Evolutionary conservation across 345 rosid genomes (phyloP), one percentile per base, ranked within the genome.

Genomic region (Arabidopsis arenosa): DNA sequence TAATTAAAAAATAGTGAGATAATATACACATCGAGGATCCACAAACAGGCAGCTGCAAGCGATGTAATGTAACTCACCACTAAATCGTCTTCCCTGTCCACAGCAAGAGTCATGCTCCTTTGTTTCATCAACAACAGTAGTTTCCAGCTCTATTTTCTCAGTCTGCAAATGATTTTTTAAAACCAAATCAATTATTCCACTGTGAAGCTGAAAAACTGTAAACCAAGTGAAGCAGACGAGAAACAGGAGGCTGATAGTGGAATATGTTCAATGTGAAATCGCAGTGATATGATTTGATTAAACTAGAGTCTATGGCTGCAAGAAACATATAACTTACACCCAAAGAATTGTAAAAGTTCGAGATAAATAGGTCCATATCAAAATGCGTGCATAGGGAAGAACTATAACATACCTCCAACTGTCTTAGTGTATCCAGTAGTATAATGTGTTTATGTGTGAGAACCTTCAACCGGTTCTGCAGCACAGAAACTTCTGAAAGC

Each of bases 91-190:
- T 75, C 86, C 97, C 80, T 89, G 90, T 76, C 96, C 95, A 75
- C 97, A 85, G 72, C 80, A 94, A 59, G 96, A 94, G 17, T 90
- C 96, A 18, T 88, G 91, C 57, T 88, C 98, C 88, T 93, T 96
- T 14, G 97, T 96, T 84, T 96, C 99, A 73, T 96, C 98, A 68
- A 96, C 92, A 47, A 96, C 99, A 37, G 99, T 96, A 52, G 99
- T 78, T 81, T 96, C 99, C 83, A 96, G 86, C 87, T 96, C 97
- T 72, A 93, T 88, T 83, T 96, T 96, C 81, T 95, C 99, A 11
- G 97, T 72, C 98, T 96, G 88, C 82, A 86, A 75, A 74, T 77
- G 58, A 35, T 64, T 23, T 64, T 74, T 17, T 51, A 5, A 28
- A 35, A 48, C 5, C 5, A 21, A 62, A 66, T 51, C 68, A 39